Base-by-base conservation (phyloP, 208 protist genomes). In the Trichomonas tenax region DNA sequence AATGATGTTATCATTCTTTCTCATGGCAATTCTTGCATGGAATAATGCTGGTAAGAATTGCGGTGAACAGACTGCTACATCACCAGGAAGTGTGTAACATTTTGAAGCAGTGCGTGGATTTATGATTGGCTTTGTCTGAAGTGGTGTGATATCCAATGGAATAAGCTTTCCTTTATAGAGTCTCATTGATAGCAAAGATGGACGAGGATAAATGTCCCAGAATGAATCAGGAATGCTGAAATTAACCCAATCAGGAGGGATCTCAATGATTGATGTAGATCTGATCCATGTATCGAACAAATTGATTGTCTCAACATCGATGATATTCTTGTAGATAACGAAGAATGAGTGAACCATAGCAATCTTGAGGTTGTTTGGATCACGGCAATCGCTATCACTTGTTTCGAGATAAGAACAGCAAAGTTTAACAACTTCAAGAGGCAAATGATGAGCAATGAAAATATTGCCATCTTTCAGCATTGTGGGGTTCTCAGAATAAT, bases 161-260 rank as follows among this genome's bases (percentile, higher is more conserved):
- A 93, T 93, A 14, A 93, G 51, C 51, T 93, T 93, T 51, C 86
- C 86, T 93, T 51, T 48, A 15, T 93, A 93, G 15, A 93, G 51
- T 51, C 44, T 23, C 17, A 93, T 23, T 51, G 86, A 51, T 38
- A 23, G 31, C n/a, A 93, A 41, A 8, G 44, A 51, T 38, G 86
- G 86, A 2, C 86, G 17, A 36, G 23, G 23, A 38, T 51, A 93
- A 38, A 93, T 34, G 36, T 93, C 86, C 86, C 86, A 93, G 46
- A 58, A 93, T 34, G 40, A 17, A 51, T 93, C 86, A 41, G 86
- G 86, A 48, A 51, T 26, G 17, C 3, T 38, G 31, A 51, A 93
- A 10, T 26, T 41, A 17, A 51, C n/a, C 86, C 86, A 93, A 93
- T 93, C 86, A 34, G 40, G 14, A 36, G 86, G 86, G 38, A 93